Evolutionary conservation across 768 basidiomycete species (phyloP).

Genomic region (Leccinum aurantiacum): DNA sequence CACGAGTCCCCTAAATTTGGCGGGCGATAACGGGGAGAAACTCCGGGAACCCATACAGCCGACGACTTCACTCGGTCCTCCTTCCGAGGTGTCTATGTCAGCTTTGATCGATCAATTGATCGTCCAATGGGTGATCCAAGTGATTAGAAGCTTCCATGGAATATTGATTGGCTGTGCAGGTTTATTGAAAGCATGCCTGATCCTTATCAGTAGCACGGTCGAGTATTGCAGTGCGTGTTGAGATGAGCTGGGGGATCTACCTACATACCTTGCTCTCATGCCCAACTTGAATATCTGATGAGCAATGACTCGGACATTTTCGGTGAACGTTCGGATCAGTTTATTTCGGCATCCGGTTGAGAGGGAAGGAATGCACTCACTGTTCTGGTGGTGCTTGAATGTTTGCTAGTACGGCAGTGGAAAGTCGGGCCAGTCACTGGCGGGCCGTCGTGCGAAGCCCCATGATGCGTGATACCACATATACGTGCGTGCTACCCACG

Average conservation of each 20-base stretch:
- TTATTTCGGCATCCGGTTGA: neutral
- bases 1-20: no score
- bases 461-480: neutral
- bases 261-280: conserved; percentile 7
- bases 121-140: neutral
- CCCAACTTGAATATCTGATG: neutral
- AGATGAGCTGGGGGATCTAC: neutral
- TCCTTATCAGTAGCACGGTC: conserved; percentile 17
- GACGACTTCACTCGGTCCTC: neutral
- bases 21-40: no score
- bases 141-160: neutral
- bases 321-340: neutral
- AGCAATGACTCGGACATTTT: neutral
- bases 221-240: neutral
- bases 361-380: neutral
- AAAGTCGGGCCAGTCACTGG: neutral
- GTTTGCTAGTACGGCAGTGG: neutral
- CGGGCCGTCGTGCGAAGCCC: neutral
- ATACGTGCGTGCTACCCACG: neutral
- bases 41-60: no score
- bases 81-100: neutral
- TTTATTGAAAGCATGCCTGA: neutral
- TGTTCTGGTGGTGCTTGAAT: neutral
- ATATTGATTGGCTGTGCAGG: neutral
- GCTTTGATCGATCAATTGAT: no score